phyloP scores from a whole-genome alignment of 2,329 filamentous ascomycete species.

The Penicillium sp. region DNA sequence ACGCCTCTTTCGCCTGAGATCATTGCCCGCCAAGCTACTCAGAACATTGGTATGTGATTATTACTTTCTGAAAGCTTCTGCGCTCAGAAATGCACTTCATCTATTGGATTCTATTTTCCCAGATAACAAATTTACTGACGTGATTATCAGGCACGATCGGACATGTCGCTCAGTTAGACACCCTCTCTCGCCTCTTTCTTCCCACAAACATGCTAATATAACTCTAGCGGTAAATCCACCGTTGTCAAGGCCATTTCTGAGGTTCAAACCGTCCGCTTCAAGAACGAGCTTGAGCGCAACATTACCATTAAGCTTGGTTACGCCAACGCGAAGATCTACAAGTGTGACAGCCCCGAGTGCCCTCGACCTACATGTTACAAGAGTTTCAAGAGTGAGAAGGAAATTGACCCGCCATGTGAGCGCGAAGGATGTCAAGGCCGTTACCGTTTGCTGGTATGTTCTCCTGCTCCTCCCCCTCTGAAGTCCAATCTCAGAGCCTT shows the following conservation, averaged over 20 bases:
- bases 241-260: slow-evolving; percentile 99
- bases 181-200: not conserved
- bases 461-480: slow-evolving; percentile 46
- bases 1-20: slow-evolving; percentile 92
- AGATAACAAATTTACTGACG: slow-evolving; percentile 2
- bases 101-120: not conserved
- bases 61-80: not conserved
- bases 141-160: slow-evolving; percentile 64
- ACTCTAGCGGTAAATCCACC: slow-evolving; percentile 76
- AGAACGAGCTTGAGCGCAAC: slow-evolving; percentile 98
- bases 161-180: slow-evolving; percentile 77
- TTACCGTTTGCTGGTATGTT: slow-evolving; percentile 88
- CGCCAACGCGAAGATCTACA: slow-evolving; percentile 99
- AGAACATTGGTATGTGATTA: slow-evolving; percentile 77
- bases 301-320: slow-evolving; percentile 99
- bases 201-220: slow-evolving; percentile 1
- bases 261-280: slow-evolving; percentile 98
- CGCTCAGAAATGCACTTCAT: not conserved
- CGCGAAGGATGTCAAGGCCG: slow-evolving; percentile 84
- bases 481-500: not conserved
- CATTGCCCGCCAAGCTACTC: slow-evolving; percentile 95
- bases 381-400: slow-evolving; percentile 98
- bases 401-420: slow-evolving; percentile 94
- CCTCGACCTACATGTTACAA: slow-evolving; percentile 92
- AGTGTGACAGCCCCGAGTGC: slow-evolving; percentile 90